Evolutionary conservation across 2,329 filamentous ascomycete species (phyloP).

Genomic region (Diaporthe citriasiana): DNA sequence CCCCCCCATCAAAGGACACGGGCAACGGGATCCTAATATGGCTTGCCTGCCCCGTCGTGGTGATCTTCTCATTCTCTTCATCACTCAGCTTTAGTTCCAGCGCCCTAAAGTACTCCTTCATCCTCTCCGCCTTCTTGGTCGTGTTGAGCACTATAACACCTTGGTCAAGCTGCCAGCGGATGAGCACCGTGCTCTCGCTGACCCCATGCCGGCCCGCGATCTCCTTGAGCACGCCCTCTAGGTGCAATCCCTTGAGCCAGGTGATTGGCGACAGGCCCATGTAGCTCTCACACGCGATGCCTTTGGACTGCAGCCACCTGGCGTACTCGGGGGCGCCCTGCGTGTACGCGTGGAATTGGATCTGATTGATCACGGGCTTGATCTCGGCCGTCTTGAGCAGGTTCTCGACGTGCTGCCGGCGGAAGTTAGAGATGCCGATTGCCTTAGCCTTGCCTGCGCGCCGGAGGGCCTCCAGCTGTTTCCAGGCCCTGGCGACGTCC

Average conservation of each 20-base stretch:
- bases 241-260: conserved; percentile 43
- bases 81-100: conserved; percentile 49
- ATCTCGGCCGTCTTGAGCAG: conserved; percentile 60
- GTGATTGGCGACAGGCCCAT: conserved; percentile 42
- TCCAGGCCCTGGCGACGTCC: conserved; percentile 71
- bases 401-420: conserved; percentile 66
- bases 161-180: conserved; percentile 46
- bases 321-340: conserved; percentile 52
- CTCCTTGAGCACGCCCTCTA: conserved; percentile 43
- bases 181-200: conserved; percentile 44
- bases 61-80: conserved; percentile 51
- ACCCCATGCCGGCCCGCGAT: conserved; percentile 44
- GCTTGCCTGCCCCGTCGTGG: conserved; percentile 8
- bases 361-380: conserved; percentile 57
- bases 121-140: conserved; percentile 49
- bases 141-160: conserved; percentile 46
- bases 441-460: conserved; percentile 66
- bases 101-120: conserved; percentile 51
- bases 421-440: conserved; percentile 75
- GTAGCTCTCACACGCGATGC: conserved; percentile 43
- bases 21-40: conserved; percentile 32
- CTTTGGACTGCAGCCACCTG: conserved; percentile 36
- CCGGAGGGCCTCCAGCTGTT: conserved; percentile 67
- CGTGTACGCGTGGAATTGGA: conserved; percentile 62
- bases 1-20: conserved; percentile 11